Evolutionary conservation across 257 asterid species (phyloP), one percentile per base, ranked within the genome.

Genomic region (Phtheirospermum japonicum): DNA sequence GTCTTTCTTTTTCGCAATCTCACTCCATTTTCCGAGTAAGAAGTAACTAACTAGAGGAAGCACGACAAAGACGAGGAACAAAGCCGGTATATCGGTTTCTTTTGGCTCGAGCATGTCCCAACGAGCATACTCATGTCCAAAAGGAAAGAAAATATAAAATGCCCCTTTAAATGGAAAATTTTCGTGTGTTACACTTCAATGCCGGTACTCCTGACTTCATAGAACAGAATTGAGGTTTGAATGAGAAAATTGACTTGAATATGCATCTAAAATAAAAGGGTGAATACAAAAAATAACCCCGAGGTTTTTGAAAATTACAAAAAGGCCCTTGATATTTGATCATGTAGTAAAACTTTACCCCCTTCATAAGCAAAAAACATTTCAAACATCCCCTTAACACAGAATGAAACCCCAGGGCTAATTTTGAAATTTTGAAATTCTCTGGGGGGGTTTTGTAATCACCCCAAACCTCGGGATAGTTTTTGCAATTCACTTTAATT

Each of bases 61-160:
- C 84, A 85, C 82, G 49, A 88, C 76, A 46, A 88, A 77, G 77
- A 85, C 75, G 64, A 86, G 71, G 71, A 86, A 76, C 54, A 85
- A 71, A 67, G 75, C 85, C 11, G 83, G 84, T 70, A 82, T 54
- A 75, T 88, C 87, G 76, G 85, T 80, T 82, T 74, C 87, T 77
- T 84, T 88, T 80, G 88, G 95, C 78, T 75, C 81, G 64, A 88
- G 93, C 96, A 88, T 88, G 77, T 77, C 90, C 86, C 67, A 75
- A 70, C 79, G 71, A 79, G 77, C 81, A 82, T 74, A 82, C 73
- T 88, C 82, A 88, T 88, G 79, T 70, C 53, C 53, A 48, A 48
- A 48, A 1, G 53, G 53, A 48, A 48, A 48, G 6, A 18, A 17
- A 17, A 48, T n/a, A 7, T 6, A 7, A 46, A 46, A 48, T 1